phyloP scores from a whole-genome alignment of 352 stramenopile species.

The Phytophthora litchii region DNA sequence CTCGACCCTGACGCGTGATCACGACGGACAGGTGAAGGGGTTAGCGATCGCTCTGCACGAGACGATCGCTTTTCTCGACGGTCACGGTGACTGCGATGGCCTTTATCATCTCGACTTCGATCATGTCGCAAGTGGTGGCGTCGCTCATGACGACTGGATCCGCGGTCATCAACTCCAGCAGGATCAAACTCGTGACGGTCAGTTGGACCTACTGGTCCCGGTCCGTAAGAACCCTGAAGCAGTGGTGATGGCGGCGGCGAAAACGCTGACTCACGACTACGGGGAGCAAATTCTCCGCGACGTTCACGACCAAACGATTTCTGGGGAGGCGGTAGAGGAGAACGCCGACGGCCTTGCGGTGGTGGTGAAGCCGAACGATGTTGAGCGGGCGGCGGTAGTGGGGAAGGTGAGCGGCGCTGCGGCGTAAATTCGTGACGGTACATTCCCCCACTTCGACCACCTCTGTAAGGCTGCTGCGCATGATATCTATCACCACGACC shows the following conservation, averaged over 20 bases:
- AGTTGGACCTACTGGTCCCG: conserved; percentile 8
- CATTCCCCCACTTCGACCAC: conserved; percentile 17
- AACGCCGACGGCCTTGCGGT: conserved; percentile 16
- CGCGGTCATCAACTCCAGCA: conserved; percentile 15
- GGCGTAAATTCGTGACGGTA: conserved; percentile 21
- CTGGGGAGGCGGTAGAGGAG: conserved; percentile 17
- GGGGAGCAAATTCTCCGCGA: conserved; percentile 26
- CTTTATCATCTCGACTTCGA: conserved; percentile 45
- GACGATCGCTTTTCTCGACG: conserved; percentile 36
- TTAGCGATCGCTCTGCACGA: conserved; percentile 37
- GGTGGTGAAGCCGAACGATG: conserved; percentile 29
- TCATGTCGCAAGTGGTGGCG: conserved; percentile 32
- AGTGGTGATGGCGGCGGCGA: conserved; percentile 40
- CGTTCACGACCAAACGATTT: conserved; percentile 30
- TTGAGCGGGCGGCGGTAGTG: conserved; percentile 7
- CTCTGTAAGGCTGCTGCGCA: conserved; percentile 12
- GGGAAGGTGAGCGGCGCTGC: conserved; percentile 25
- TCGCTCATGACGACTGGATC: conserved; percentile 32
- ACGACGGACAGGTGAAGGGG: conserved; percentile 46
- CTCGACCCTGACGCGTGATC: conserved; percentile 29
- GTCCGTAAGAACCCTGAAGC: conserved; percentile 17
- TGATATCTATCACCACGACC: conserved; percentile 28
- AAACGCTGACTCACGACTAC: conserved; percentile 22
- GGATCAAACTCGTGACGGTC: conserved; percentile 27
- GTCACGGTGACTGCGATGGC: conserved; percentile 36